Percentiles rank a stretch among this genome's conserved stretches.
phyloP scores from a whole-genome alignment of 2,329 filamentous ascomycete genomes.

The Trichoderma gracile region DNA sequence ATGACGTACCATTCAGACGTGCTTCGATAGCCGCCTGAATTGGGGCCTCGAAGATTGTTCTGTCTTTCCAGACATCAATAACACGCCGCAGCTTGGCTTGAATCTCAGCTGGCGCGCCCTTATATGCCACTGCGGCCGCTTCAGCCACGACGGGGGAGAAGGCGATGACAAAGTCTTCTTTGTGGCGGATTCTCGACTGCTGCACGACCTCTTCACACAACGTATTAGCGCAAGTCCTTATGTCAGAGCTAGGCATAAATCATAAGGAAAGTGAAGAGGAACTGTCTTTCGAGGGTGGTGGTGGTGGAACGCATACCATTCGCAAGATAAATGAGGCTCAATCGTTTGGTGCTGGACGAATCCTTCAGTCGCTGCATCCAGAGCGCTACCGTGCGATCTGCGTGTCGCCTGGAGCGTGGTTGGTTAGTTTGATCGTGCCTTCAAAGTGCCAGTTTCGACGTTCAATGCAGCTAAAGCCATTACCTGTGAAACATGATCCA shows the following conservation, averaged over 20 bases:
- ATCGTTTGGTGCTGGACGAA: constrained; percentile 77
- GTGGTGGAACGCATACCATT: constrained; percentile 64
- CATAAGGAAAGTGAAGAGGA: not conserved
- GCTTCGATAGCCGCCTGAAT: constrained; percentile 81
- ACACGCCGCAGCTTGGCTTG: constrained; percentile 86
- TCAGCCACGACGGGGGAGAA: constrained; percentile 92
- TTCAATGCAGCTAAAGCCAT: constrained; percentile 5
- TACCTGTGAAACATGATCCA: constrained; percentile 99
- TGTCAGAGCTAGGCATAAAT: not conserved
- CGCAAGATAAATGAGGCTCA: constrained; percentile 91
- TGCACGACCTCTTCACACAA: constrained; percentile 77
- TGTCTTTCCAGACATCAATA: constrained; percentile 89
- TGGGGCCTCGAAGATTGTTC: constrained; percentile 77
- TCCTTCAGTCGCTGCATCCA: constrained; percentile 92
- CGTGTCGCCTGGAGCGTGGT: constrained; percentile 68
- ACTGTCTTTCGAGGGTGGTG: not conserved
- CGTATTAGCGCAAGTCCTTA: constrained; percentile 3
- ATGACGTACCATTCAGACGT: constrained; percentile 68
- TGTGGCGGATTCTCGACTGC: constrained; percentile 89
- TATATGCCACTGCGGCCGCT: constrained; percentile 87
- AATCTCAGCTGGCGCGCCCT: constrained; percentile 80
- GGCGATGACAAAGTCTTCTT: constrained; percentile 87
- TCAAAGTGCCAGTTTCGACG: too few species aligned
- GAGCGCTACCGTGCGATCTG: constrained; percentile 85
- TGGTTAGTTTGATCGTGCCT: not conserved